These are phyloP conservation scores for Glaciozyma martinii DNA, from an alignment of 768 basidiomycete genomes.

Conservation along the genomic window DNA sequence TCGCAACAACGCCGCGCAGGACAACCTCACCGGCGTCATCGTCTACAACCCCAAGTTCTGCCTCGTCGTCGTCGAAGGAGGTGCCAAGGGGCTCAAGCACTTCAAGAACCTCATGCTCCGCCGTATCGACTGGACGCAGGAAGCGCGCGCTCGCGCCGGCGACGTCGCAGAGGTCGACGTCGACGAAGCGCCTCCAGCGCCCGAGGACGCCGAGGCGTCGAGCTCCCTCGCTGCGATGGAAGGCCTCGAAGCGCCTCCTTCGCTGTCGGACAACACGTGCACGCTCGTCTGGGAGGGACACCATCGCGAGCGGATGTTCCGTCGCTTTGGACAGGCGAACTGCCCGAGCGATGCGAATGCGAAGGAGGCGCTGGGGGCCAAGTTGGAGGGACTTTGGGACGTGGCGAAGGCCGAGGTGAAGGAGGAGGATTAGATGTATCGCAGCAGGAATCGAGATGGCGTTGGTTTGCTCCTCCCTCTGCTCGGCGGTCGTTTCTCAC, in stretches of 20 bases:
- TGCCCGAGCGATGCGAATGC: constrained; percentile 58
- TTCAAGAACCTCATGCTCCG: constrained; percentile 79
- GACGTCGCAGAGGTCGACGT: background rate
- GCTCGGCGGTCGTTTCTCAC: background rate
- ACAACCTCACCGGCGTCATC: constrained; percentile 75
- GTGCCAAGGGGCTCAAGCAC: constrained; percentile 67
- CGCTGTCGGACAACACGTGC: constrained; percentile 80
- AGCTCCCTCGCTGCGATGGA: constrained; percentile 21
- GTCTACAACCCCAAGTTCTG: constrained; percentile 83
- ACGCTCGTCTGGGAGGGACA: constrained; percentile 88
- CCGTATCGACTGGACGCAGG: constrained; percentile 91
- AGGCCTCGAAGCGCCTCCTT: constrained; percentile 40
- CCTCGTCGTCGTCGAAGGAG: constrained; percentile 90
- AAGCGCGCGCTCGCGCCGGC: constrained; percentile 48
- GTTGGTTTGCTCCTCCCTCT: background rate
- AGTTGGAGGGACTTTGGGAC: constrained; percentile 87
- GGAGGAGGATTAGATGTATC: constrained; percentile 4
- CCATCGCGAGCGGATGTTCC: constrained; percentile 68
- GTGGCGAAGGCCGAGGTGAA: constrained; percentile 54
- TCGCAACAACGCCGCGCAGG: constrained; percentile 88
- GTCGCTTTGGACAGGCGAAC: constrained; percentile 33
- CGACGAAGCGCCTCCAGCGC: constrained; percentile 1
- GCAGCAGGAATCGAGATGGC: background rate
- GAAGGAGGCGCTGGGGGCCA: constrained; percentile 74
- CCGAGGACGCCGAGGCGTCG: constrained; percentile 19